Evolutionary conservation across 225 moss, liverwort and hornwort species (phyloP), one percentile per base, ranked within the genome.

Genomic region (Thuidium tamariscinum): DNA sequence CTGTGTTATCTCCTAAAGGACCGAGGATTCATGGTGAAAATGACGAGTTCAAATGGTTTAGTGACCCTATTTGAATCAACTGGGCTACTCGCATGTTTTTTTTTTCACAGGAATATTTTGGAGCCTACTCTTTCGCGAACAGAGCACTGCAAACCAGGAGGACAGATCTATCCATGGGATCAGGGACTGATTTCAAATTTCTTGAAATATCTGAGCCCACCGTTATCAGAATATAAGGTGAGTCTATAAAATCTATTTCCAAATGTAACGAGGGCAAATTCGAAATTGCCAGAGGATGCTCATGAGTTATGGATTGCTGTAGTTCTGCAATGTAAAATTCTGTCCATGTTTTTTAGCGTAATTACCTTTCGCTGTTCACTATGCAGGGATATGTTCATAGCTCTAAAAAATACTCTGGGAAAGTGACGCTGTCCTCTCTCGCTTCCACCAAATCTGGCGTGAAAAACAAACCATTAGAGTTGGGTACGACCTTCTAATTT

Each of bases 131-230:
- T 85, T 54, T 87, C 89, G 48, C 82, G 83, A 55, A 86, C 85
- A 16, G 89, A 90, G 85, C 83, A 85, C 63, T 86, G 73, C 39
- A 88, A 91, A 87, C 88, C 92, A 41, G 92, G 82, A 89, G 71
- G 86, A 75, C 70, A 88, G 65, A 88, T 96, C 41, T 90, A 95
- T 93, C 99, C 99, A 13, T 99, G 99, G 99, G 95, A 95, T 77
- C 93, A 93, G 89, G 91, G 81, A 34, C 83, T 93, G 79, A 84
- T 92, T 48, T 84, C 89, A 77, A 87, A 70, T 77, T 94, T 97
- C 85, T 95, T 99, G 75, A 82, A 79, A 77, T 85, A 87, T 41
- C 86, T 96, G 42, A 88, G 90, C 39, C 93, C 95, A 48, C 89
- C 92, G 10, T 80, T 96, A 73, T 86, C 88, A 75, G 83, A 90